Percentiles rank a stretch among this genome's conserved stretches.
Conservation (phyloP, 1,284 basidiomycete species). For the Ustilago sp. region DNA sequence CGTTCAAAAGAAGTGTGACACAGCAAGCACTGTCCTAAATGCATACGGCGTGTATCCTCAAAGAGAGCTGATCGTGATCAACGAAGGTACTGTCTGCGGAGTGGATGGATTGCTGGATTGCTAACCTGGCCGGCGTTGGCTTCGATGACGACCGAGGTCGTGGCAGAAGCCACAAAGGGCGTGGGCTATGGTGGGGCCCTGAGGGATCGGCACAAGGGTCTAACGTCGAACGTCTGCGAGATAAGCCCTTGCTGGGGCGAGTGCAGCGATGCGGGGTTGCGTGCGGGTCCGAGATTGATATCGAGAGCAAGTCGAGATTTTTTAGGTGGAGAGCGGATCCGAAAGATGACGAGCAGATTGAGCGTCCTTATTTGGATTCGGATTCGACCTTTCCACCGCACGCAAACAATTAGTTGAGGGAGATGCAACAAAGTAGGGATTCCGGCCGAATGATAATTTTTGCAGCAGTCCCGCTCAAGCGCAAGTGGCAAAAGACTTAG, state of each 20-base stretch:
- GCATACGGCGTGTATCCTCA: not conserved
- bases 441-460: too few relatives aligned
- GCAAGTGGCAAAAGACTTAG: too few relatives aligned
- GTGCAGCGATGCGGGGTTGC: slow-evolving; percentile 28
- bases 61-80: not conserved
- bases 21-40: not conserved
- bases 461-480: too few relatives aligned
- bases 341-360: slow-evolving; percentile 37
- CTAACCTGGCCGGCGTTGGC: not conserved
- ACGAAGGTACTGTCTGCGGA: not conserved
- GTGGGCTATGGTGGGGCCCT: slow-evolving; percentile 8
- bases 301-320: slow-evolving; percentile 12
- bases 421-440: too few relatives aligned
- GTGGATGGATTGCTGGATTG: slow-evolving; percentile 10
- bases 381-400: not conserved
- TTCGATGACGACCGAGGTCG: slow-evolving; percentile 16
- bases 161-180: slow-evolving; percentile 10
- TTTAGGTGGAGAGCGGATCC: slow-evolving; percentile 39
- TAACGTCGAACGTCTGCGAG: slow-evolving; percentile 13
- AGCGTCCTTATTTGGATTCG: slow-evolving; percentile 10
- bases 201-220: slow-evolving; percentile 7
- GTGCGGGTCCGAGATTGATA: slow-evolving; percentile 43
- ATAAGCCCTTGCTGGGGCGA: slow-evolving; percentile 10
- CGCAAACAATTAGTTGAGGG: too few relatives aligned
- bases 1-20: not conserved